Evolutionary conservation across 179 eudicot species (phyloP).

Genomic region (Vitellaria paradoxa): DNA sequence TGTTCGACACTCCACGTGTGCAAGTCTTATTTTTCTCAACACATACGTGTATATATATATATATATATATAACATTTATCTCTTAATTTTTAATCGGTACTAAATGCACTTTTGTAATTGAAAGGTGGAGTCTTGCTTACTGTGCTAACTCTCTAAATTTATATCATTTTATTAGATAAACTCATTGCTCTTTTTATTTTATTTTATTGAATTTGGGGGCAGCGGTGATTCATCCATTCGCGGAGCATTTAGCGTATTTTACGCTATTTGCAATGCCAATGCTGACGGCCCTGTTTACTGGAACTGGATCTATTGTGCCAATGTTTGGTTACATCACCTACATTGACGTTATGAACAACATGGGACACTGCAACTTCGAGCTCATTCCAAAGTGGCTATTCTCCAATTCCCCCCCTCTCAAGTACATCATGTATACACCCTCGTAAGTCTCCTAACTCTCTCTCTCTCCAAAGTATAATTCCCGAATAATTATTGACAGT

Average conservation of each 20-base stretch:
- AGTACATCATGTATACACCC: constrained; percentile 54
- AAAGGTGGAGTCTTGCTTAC: no score
- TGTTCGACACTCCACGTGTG: no score
- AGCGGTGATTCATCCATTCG: constrained; percentile 61
- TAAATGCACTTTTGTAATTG: no score
- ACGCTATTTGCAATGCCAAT: constrained; percentile 34
- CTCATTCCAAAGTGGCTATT: constrained; percentile 39
- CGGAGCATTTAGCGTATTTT: constrained; percentile 42
- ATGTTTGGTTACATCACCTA: constrained; percentile 23
- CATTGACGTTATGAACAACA: constrained; percentile 49
- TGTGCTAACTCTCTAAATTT: no score
- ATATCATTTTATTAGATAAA: no score
- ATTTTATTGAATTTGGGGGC: constrained; percentile 5
- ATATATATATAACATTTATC: no score
- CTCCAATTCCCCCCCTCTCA: constrained; percentile 47
- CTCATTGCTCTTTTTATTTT: background rate
- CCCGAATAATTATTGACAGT: no score
- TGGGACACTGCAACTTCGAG: constrained; percentile 67
- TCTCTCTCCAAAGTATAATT: background rate
- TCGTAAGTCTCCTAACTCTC: constrained; percentile 32
- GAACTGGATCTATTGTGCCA: constrained; percentile 26
- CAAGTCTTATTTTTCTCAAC: no score
- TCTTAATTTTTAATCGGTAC: no score
- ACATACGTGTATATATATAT: no score
- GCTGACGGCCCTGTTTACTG: constrained; percentile 15